phyloP scores from a whole-genome alignment of 768 basidiomycete genomes.

The Termitomyces sp. region DNA sequence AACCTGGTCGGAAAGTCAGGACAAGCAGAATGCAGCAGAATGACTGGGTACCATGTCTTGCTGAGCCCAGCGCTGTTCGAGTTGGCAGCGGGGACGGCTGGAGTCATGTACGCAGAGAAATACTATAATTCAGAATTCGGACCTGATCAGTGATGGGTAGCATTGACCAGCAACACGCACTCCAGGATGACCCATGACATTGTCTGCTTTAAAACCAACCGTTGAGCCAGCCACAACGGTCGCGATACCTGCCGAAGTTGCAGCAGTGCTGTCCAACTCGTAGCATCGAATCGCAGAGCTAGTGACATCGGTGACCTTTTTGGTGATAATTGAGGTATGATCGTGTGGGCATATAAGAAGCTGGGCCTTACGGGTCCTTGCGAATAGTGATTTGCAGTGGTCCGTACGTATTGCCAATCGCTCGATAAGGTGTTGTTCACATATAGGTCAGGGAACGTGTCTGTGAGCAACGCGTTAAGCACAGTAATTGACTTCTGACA shows the following conservation, averaged over 20 bases:
- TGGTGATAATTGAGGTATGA: background rate
- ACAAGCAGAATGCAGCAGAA: background rate
- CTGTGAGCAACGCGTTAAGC: constrained; percentile 6
- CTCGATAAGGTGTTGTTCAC: constrained; percentile 20
- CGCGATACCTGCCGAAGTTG: constrained; percentile 21
- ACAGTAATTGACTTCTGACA: background rate
- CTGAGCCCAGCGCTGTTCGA: constrained; percentile 34
- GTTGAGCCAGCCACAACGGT: constrained; percentile 27
- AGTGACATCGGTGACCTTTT: constrained; percentile 28
- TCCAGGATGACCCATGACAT: constrained; percentile 30
- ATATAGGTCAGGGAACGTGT: constrained; percentile 26
- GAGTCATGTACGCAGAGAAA: constrained; percentile 28
- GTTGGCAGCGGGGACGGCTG: constrained; percentile 27
- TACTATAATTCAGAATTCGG: constrained; percentile 15
- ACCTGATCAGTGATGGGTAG: background rate
- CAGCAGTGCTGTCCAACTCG: constrained; percentile 25
- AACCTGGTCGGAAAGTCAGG: constrained; percentile 19
- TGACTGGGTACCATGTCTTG: constrained; percentile 29
- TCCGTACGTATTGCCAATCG: constrained; percentile 31
- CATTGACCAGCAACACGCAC: constrained; percentile 9
- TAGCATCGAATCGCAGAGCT: constrained; percentile 32
- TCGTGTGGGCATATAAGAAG: background rate
- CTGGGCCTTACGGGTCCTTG: constrained; percentile 23
- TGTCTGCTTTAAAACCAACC: constrained; percentile 26
- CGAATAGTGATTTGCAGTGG: constrained; percentile 29